Conservation (phyloP, 345 rosid genomes). For the Camelina sativa region DNA sequence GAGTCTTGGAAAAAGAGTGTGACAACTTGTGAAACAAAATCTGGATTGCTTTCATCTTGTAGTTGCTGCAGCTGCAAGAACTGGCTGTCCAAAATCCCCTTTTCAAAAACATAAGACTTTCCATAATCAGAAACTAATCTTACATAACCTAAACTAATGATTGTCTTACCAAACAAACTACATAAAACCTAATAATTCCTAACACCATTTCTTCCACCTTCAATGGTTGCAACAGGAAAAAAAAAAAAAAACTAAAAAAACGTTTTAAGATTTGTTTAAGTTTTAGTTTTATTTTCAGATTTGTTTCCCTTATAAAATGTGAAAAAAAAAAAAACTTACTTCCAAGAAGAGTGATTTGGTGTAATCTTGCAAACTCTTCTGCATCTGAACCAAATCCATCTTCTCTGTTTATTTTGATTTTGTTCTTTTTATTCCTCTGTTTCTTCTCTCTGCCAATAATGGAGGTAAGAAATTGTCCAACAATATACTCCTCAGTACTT, state of each 20-base stretch:
- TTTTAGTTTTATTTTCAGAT: not conserved
- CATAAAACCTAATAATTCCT: too few species aligned
- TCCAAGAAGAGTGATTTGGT: conserved; percentile 77
- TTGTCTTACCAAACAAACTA: too few species aligned
- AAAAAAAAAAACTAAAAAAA: too few species aligned
- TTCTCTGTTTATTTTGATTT: conserved; percentile 5
- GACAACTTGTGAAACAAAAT: conserved; percentile 93
- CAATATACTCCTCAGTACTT: conserved; percentile 28
- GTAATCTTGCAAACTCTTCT: conserved; percentile 73
- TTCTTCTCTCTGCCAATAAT: conserved; percentile 37
- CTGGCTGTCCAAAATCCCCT: conserved; percentile 91
- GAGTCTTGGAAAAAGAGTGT: conserved; percentile 92
- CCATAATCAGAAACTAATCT: conserved; percentile 9
- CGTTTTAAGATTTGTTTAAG: not conserved
- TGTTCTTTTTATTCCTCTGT: conserved; percentile 22
- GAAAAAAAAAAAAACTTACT: conserved; percentile 51
- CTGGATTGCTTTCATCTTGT: conserved; percentile 97
- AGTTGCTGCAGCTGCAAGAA: conserved; percentile 84
- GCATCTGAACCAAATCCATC: conserved; percentile 89
- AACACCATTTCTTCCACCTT: too few species aligned
- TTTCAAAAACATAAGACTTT: conserved; percentile 10
- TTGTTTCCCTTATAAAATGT: conserved; percentile 1
- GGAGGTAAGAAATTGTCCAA: conserved; percentile 37
- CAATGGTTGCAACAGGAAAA: not conserved
- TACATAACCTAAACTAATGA: too few species aligned